Evolutionary conservation across 2,329 filamentous ascomycete genomes (phyloP).

Genomic region (Hypoxylon sp.): DNA sequence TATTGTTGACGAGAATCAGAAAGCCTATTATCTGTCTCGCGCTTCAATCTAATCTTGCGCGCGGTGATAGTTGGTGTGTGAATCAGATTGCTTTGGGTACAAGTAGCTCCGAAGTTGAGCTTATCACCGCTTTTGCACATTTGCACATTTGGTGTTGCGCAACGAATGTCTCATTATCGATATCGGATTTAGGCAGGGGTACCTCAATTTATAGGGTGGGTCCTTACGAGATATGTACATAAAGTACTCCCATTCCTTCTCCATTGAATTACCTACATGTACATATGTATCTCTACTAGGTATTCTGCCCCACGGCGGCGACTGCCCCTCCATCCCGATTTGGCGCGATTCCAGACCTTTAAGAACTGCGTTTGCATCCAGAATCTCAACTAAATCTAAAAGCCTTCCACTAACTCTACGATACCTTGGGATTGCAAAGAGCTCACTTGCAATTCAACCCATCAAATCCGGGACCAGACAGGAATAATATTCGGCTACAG

Average conservation of each 20-base stretch:
- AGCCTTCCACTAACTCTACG: neutral
- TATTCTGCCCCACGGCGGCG: slow-evolving; percentile 21
- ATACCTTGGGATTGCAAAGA: neutral
- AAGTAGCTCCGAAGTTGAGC: neutral
- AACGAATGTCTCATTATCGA: slow-evolving; percentile 16
- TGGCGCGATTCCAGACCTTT: neutral
- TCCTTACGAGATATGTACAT: neutral
- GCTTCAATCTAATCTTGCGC: neutral
- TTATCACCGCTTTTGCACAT: slow-evolving; percentile 20
- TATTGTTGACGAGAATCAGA: neutral
- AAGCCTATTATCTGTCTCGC: neutral
- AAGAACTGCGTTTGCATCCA: neutral
- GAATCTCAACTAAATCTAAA: neutral
- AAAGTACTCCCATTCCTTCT: no score
- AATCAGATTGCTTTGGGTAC: neutral
- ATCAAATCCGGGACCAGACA: neutral
- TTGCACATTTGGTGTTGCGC: slow-evolving; percentile 17
- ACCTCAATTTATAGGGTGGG: neutral
- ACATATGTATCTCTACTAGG: neutral
- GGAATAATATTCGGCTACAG: neutral
- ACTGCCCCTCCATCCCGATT: slow-evolving; percentile 36
- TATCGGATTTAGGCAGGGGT: neutral
- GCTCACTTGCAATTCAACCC: neutral
- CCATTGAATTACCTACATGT: no score
- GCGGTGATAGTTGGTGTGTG: slow-evolving; percentile 12